phyloP scores from a whole-genome alignment of 1,284 basidiomycete species.

The Lignosus rhinocerotis region DNA sequence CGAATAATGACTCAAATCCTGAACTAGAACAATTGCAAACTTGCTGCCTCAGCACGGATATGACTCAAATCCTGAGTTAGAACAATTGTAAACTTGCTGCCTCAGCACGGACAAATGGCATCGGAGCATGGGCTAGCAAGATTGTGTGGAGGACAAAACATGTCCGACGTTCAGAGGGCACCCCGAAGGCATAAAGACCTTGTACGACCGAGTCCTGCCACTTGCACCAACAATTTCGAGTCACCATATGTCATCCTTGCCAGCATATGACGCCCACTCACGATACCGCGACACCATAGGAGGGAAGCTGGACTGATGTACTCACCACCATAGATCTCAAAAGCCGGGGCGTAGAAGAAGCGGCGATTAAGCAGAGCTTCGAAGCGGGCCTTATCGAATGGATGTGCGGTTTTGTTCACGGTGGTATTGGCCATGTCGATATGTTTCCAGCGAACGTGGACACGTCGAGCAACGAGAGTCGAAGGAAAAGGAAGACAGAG shows the following conservation, averaged over 20 bases:
- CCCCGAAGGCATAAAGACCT: too few species aligned
- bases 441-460: constrained; percentile 16
- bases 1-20: background rate
- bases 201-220: too few species aligned
- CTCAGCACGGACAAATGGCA: too few species aligned
- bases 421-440: constrained; percentile 25
- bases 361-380: constrained; percentile 89
- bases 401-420: constrained; percentile 84
- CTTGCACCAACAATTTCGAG: too few species aligned
- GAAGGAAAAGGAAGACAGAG: constrained; percentile 18
- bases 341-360: constrained; percentile 98
- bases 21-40: too few species aligned
- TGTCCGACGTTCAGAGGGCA: too few species aligned
- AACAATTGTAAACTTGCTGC: too few species aligned
- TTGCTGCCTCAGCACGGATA: too few species aligned
- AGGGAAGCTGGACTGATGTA: background rate
- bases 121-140: too few species aligned
- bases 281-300: background rate
- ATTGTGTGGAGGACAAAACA: too few species aligned
- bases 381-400: constrained; percentile 87
- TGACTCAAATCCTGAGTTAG: background rate
- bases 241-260: background rate
- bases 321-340: constrained; percentile 40
- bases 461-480: constrained; percentile 15
- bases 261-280: background rate